Conservation (phyloP, 1,284 basidiomycete species). For the Marasmius tenuissimus region DNA sequence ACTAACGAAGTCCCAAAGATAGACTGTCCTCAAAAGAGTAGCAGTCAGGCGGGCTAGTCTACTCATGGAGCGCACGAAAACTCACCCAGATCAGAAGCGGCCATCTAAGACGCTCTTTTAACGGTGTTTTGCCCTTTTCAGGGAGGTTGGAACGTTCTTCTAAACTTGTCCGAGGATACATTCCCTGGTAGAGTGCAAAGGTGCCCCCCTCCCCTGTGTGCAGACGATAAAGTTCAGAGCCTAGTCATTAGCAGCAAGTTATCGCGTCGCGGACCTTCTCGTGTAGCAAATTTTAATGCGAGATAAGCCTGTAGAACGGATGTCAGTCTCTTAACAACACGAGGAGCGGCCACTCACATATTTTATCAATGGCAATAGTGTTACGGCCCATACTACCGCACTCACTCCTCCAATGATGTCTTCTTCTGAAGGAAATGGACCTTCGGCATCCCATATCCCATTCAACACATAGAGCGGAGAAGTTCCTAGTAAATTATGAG, state of each 20-base stretch:
- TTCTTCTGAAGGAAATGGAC: conserved; percentile 48
- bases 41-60: not conserved
- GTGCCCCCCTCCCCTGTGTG: conserved; percentile 59
- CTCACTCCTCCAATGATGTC: conserved; percentile 62
- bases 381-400: conserved; percentile 65
- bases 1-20: conserved; percentile 41
- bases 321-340: not conserved
- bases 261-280: conserved; percentile 39
- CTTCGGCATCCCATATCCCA: conserved; percentile 55
- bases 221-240: not conserved
- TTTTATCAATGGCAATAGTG: conserved; percentile 62
- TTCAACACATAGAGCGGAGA: conserved; percentile 66
- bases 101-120: conserved; percentile 40
- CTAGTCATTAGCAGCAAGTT: not conserved
- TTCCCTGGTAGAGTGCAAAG: conserved; percentile 62
- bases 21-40: not conserved
- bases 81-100: conserved; percentile 55
- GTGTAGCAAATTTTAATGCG: conserved; percentile 57
- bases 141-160: conserved; percentile 44
- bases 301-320: conserved; percentile 44
- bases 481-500: conserved; percentile 31
- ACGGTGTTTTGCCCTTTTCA: conserved; percentile 18
- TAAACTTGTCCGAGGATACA: conserved; percentile 41
- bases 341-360: conserved; percentile 42
- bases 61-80: conserved; percentile 19